Conservation (phyloP, 345 rosid species). For the Orychophragmus violaceus region DNA sequence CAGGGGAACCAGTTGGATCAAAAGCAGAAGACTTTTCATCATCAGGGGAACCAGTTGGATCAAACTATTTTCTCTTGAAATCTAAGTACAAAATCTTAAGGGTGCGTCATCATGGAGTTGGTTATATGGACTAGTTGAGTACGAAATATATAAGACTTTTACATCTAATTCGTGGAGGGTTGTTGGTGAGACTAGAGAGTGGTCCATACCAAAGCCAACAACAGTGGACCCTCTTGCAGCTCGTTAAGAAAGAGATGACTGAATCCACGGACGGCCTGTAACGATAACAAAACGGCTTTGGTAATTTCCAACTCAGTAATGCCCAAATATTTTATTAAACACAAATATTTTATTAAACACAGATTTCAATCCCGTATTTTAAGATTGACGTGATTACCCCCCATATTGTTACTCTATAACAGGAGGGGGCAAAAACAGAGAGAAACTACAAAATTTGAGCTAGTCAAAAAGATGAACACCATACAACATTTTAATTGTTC, state of each 20-base stretch:
- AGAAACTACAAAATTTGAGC: conserved; percentile 13
- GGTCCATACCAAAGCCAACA: not conserved
- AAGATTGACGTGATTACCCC: not conserved
- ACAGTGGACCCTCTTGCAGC: not conserved
- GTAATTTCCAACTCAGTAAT: not conserved
- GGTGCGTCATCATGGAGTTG: no score
- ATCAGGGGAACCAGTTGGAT: no score
- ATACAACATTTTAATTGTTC: conserved; percentile 2
- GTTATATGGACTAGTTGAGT: no score
- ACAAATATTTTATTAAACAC: conserved; percentile 14
- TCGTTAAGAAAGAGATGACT: not conserved
- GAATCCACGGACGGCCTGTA: not conserved
- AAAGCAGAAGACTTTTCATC: no score
- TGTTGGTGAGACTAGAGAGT: not conserved
- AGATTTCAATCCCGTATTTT: conserved; percentile 2
- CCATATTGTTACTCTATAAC: not conserved
- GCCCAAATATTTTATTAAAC: conserved; percentile 4
- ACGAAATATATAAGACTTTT: not conserved
- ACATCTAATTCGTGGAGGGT: not conserved
- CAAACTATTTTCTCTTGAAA: no score
- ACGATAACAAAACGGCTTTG: not conserved
- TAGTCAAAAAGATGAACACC: not conserved
- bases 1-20: no score
- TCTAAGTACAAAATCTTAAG: no score
- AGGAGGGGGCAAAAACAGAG: not conserved